Base-by-base conservation (phyloP, 2,329 filamentous ascomycete species). In the Nigrograna mackinnonii region DNA sequence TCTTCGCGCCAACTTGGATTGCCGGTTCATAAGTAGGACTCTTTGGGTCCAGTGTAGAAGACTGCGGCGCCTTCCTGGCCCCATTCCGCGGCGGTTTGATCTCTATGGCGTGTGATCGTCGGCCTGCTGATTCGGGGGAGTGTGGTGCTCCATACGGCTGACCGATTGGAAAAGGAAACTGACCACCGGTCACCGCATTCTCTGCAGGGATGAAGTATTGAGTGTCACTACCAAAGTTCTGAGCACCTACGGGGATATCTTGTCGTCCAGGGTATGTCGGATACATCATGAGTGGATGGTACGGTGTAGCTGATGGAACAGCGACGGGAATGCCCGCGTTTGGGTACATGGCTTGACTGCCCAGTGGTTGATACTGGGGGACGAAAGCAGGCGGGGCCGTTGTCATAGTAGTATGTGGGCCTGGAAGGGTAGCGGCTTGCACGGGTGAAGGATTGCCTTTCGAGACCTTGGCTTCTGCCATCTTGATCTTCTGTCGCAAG, bases 21-120 rank as follows among this genome's bases (percentile, higher is more conserved):
- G 50, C 44, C 7, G 68, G 68, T 44, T 70, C 64, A 33, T 70
- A 71, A 3, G 65, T 69, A 6, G 68, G 68, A 21, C 66, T 70
- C 50, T 67, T 67, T 6, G 68, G 68, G 30, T 71, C 61, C n/a
- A 71, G 47, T 16, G 44, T 49, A 11, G 66, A 67, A 30, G 39
- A 38, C 17, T 42, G 35, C 7, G 46, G 33, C 9, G 26, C 14
- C 42, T 62, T 58, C 47, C 55, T 66, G 5, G 39, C 54, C 24
- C 58, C 57, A 6, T 58, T 57, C 9, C 49, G 57, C 5, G 67
- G 68, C n/a, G 61, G 58, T 37, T 69, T 70, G 58, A 71, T 71
- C 49, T 67, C 63, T 16, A 71, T 57, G 17, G 68, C 68, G 41
- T 66, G 64, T 13, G 68, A 71, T 14, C 68, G 67, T 37, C 68